Evolutionary conservation across 2,329 filamentous ascomycete genomes (phyloP).

Genomic region (Epichloe uncinata): DNA sequence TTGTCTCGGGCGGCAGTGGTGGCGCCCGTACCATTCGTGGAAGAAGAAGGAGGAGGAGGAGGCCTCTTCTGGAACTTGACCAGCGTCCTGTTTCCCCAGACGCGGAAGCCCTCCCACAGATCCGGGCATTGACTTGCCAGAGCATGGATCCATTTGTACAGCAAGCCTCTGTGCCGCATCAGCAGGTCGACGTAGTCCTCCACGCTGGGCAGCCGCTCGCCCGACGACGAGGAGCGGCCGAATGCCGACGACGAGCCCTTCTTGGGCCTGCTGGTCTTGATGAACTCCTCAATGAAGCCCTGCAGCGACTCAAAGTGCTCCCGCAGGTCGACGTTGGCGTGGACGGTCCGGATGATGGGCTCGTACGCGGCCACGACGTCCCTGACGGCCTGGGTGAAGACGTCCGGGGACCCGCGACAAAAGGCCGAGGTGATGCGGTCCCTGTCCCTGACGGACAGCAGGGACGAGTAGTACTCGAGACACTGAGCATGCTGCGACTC

Average conservation of each 20-base stretch:
- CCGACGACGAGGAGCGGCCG: neutral
- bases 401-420: constrained; percentile 56
- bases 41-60: too few species aligned
- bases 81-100: constrained; percentile 46
- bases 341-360: constrained; percentile 58
- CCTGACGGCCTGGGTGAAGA: constrained; percentile 54
- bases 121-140: constrained; percentile 55
- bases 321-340: constrained; percentile 57
- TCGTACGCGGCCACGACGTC: constrained; percentile 57
- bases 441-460: constrained; percentile 62
- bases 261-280: constrained; percentile 42
- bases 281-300: constrained; percentile 56
- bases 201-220: constrained; percentile 39
- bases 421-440: constrained; percentile 53
- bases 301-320: constrained; percentile 55
- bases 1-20: too few species aligned
- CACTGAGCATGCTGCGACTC: constrained; percentile 50
- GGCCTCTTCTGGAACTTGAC: constrained; percentile 35
- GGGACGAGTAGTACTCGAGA: constrained; percentile 55
- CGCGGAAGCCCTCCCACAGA: constrained; percentile 44
- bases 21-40: too few species aligned
- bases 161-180: constrained; percentile 45
- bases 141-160: constrained; percentile 60
- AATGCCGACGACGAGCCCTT: constrained; percentile 11
- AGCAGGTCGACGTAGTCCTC: constrained; percentile 60